These are phyloP conservation scores for Dactylellina cionopaga DNA, from an alignment of 2,329 filamentous ascomycete species.

Conservation along the genomic window DNA sequence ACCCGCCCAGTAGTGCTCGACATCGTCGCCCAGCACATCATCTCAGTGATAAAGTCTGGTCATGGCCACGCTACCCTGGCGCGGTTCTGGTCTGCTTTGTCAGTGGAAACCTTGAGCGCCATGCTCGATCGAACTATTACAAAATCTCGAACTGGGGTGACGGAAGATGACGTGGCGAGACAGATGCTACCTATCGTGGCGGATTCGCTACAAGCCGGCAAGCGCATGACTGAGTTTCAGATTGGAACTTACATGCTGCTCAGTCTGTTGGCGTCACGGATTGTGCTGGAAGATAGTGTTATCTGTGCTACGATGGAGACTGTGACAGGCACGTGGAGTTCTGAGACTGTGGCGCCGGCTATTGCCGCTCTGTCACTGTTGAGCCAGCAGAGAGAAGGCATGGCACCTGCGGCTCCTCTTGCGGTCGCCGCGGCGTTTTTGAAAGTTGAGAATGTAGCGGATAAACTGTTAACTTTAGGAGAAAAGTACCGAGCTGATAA, in stretches of 20 bases:
- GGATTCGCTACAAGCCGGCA: constrained; percentile 75
- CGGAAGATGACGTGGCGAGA: constrained; percentile 77
- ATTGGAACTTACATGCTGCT: constrained; percentile 92
- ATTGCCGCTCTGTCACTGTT: constrained; percentile 83
- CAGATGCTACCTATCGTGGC: constrained; percentile 76
- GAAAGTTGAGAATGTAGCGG: constrained; percentile 70
- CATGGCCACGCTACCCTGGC: constrained; percentile 81
- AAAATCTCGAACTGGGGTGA: constrained; percentile 72
- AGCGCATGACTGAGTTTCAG: constrained; percentile 79
- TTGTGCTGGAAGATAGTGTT: constrained; percentile 78
- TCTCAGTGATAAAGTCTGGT: constrained; percentile 75
- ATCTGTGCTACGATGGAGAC: constrained; percentile 92
- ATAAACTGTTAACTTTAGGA: constrained; percentile 70
- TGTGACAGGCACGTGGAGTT: constrained; percentile 78
- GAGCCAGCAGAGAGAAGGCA: constrained; percentile 78
- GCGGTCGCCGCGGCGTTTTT: constrained; percentile 76
- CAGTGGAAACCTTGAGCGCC: constrained; percentile 83
- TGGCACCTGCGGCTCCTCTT: constrained; percentile 70
- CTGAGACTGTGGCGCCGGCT: constrained; percentile 76
- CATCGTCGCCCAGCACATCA: constrained; percentile 79
- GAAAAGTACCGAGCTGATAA: constrained; percentile 75
- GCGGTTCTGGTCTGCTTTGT: constrained; percentile 89
- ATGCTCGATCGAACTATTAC: constrained; percentile 80
- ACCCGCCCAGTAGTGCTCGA: constrained; percentile 80
- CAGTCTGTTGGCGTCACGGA: constrained; percentile 84